Evolutionary conservation across 192 early-diverging fungal genomes (phyloP).

Genomic region (Phlyctochytrium planicorne): DNA sequence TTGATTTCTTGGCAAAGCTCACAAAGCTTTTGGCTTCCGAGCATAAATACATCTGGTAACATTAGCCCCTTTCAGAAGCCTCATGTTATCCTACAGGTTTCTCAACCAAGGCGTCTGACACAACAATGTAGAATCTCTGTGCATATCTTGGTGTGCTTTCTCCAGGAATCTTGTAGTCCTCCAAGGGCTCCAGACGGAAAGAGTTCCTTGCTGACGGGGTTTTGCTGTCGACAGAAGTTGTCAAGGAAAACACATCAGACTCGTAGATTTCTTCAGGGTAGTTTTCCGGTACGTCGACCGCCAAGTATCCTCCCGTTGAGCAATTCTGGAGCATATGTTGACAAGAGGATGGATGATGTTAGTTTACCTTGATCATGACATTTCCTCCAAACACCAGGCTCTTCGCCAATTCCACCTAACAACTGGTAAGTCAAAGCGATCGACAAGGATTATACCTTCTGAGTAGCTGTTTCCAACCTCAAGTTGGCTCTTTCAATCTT

Average conservation of each 20-base stretch:
- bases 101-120: slow-evolving; percentile 26
- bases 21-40: slow-evolving; percentile 32
- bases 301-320: slow-evolving; percentile 25
- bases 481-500: slow-evolving; percentile 18
- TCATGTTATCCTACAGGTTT: slow-evolving; percentile 14
- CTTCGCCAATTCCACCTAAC: slow-evolving; percentile 9
- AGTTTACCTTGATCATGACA: slow-evolving; percentile 38
- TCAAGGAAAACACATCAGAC: slow-evolving; percentile 25
- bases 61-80: background rate
- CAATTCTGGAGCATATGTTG: slow-evolving; percentile 19
- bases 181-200: slow-evolving; percentile 27
- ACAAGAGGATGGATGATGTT: background rate
- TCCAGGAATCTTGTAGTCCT: slow-evolving; percentile 19
- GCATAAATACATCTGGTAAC: slow-evolving; percentile 33
- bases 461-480: slow-evolving; percentile 18
- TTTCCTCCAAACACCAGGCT: slow-evolving; percentile 25
- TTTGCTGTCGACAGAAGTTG: slow-evolving; percentile 10
- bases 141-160: slow-evolving; percentile 24
- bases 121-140: slow-evolving; percentile 27
- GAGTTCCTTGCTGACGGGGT: slow-evolving; percentile 18
- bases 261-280: slow-evolving; percentile 26
- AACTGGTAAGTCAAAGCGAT: background rate
- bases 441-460: slow-evolving; percentile 10
- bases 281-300: slow-evolving; percentile 29
- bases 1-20: slow-evolving; percentile 21